Evolutionary conservation across 371 early-diverging fungal genomes (phyloP), one percentile per base, ranked within the genome.

Genomic region (Mortierella sp.): DNA sequence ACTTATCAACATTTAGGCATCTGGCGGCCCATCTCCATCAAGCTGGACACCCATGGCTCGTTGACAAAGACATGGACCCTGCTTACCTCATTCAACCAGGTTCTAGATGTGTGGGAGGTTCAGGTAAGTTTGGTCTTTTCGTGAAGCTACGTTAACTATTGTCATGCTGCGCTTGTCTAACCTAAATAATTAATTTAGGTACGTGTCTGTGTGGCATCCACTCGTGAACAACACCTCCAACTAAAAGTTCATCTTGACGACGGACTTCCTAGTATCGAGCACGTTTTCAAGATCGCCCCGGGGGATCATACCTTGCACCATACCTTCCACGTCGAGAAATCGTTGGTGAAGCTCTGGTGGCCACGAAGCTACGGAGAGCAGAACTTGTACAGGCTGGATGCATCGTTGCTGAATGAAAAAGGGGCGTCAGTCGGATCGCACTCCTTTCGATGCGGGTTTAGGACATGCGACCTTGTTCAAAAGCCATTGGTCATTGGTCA

Each of bases 291-390:
- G 16, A 44, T 70, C n/a, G 8, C 13, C 4, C 21, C 24, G 3
- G 76, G 75, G 0, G 55, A 72, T 1, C 11, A 48, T n/a, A 57
- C 37, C 5, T 2, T 61, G 6, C 19, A 57, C 24, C 34, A 72
- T 13, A 53, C 69, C 0, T 40, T 73, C n/a, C 2, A 26, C 0
- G n/a, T 82, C 13, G 64, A 75, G 6, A 46, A 73, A 14, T 50
- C 69, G 9, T 11, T 14, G 9, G 69, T 83, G 51, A 50, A 69
- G 19, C 53, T 37, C 21, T 91, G 91, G 91, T 91, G 87, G 88
- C 91, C 91, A 5, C 73, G 73, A 34, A 89, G 89, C 4, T 81
- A 88, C 26, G 92, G 92, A 10, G 71, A 75, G 1, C 90, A 85
- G 24, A 84, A 70, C 6, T 69, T 89, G 24, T 91, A 90, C 75